These are phyloP conservation scores for Penicillium olsonii DNA, from an alignment of 2,329 filamentous ascomycete genomes.

Conservation along the genomic window DNA sequence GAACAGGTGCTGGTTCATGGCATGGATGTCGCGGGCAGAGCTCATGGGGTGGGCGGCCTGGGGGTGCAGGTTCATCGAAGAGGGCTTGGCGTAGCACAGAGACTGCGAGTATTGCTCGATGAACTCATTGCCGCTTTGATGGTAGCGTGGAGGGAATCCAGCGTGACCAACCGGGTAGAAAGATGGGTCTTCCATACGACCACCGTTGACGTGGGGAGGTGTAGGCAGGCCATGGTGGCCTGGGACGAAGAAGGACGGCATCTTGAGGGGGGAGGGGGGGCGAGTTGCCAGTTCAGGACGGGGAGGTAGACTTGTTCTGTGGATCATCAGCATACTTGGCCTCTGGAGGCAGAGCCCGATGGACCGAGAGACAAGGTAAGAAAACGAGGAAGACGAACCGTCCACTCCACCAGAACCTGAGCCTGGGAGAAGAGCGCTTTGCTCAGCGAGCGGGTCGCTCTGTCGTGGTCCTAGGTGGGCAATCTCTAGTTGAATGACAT, in stretches of 20 bases:
- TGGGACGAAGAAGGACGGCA: slow-evolving; percentile 47
- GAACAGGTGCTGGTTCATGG: slow-evolving; percentile 38
- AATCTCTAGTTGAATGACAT: slow-evolving; percentile 45
- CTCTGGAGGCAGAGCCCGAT: slow-evolving; percentile 4
- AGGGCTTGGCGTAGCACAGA: slow-evolving; percentile 41
- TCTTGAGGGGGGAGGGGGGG: slow-evolving; percentile 25
- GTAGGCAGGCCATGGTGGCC: slow-evolving; percentile 44
- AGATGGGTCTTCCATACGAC: slow-evolving; percentile 41
- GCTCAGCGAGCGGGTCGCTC: slow-evolving; percentile 45
- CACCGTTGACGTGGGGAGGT: slow-evolving; percentile 42
- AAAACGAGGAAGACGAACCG: slow-evolving; percentile 37
- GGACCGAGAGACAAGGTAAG: slow-evolving; percentile 4
- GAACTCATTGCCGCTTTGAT: slow-evolving; percentile 47
- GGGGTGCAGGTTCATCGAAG: slow-evolving; percentile 36
- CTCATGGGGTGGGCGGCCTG: slow-evolving; percentile 33
- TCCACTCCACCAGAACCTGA: slow-evolving; percentile 46
- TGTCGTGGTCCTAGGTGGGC: slow-evolving; percentile 28
- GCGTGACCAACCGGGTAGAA: slow-evolving; percentile 43
- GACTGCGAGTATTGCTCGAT: slow-evolving; percentile 50
- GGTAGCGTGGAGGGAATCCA: slow-evolving; percentile 45
- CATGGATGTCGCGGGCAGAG: slow-evolving; percentile 36
- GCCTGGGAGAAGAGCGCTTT: slow-evolving; percentile 38
- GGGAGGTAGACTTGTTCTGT: slow-evolving; percentile 39
- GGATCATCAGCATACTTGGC: slow-evolving; percentile 24
- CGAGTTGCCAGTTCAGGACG: slow-evolving; percentile 36